phyloP scores from a whole-genome alignment of 441 rosid species.

The Adansonia rubrostipa region DNA sequence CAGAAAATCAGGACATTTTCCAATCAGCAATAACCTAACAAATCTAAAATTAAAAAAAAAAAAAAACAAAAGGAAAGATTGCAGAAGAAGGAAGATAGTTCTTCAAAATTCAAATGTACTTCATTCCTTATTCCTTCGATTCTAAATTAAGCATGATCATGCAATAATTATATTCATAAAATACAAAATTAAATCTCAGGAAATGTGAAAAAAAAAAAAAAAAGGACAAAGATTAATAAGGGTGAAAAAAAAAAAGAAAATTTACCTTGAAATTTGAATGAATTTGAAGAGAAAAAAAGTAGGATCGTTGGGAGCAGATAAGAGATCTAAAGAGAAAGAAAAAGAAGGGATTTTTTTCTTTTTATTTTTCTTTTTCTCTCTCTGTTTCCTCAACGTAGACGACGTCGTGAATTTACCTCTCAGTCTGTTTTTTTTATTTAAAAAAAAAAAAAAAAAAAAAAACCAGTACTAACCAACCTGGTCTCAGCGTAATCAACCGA shows the following conservation, averaged over 20 bases:
- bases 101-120: neutral
- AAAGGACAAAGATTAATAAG: neutral
- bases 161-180: neutral
- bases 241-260: neutral
- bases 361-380: neutral
- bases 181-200: neutral
- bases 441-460: neutral
- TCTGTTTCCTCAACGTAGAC: neutral
- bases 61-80: neutral
- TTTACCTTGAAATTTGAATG: conserved; percentile 8
- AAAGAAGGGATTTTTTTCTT: neutral
- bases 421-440: too few relatives aligned
- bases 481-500: neutral
- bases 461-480: neutral
- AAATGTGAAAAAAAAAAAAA: neutral
- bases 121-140: neutral
- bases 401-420: too few relatives aligned
- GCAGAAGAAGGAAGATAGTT: neutral
- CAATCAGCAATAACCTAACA: neutral
- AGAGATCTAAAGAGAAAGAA: neutral
- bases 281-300: neutral
- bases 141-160: conserved; percentile 1
- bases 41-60: neutral
- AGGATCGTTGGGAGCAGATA: neutral
- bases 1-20: neutral